Conservation (phyloP, 768 basidiomycete genomes). For the Dendrothele bispora region DNA sequence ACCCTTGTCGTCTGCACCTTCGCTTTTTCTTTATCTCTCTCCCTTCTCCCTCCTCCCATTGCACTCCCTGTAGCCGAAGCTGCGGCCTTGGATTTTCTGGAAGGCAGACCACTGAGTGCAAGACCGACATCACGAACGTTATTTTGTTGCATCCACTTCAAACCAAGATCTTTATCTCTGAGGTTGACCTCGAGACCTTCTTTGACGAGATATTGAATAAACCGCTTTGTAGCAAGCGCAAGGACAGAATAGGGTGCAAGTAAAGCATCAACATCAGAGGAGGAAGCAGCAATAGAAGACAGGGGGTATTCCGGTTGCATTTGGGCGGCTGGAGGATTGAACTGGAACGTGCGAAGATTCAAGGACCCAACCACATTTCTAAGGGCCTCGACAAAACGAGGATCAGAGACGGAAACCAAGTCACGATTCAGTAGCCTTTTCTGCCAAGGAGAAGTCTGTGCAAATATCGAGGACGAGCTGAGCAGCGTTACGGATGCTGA, state of each 20-base stretch:
- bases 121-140: slow-evolving; percentile 11
- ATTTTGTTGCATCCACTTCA: not conserved
- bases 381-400: slow-evolving; percentile 31
- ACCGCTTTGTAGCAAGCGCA: slow-evolving; percentile 30
- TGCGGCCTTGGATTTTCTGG: slow-evolving; percentile 4
- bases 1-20: slow-evolving; percentile 17
- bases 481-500: slow-evolving; percentile 17
- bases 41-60: slow-evolving; percentile 17
- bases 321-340: not conserved
- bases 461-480: not conserved
- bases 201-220: slow-evolving; percentile 35
- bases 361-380: slow-evolving; percentile 23
- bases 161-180: slow-evolving; percentile 27
- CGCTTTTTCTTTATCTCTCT: slow-evolving; percentile 10
- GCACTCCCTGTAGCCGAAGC: slow-evolving; percentile 6
- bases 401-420: slow-evolving; percentile 32
- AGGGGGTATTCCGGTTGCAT: slow-evolving; percentile 2
- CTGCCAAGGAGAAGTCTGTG: slow-evolving; percentile 4
- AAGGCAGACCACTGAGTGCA: slow-evolving; percentile 1
- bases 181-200: slow-evolving; percentile 36
- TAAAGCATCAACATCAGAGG: slow-evolving; percentile 24
- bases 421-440: slow-evolving; percentile 4
- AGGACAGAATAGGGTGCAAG: slow-evolving; percentile 43
- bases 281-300: not conserved
- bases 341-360: slow-evolving; percentile 24